Percentiles rank a stretch among this genome's conserved stretches.
These are phyloP conservation scores for Globisporangium middletonii DNA, from an alignment of 352 stramenopile species.

Conservation along the genomic window DNA sequence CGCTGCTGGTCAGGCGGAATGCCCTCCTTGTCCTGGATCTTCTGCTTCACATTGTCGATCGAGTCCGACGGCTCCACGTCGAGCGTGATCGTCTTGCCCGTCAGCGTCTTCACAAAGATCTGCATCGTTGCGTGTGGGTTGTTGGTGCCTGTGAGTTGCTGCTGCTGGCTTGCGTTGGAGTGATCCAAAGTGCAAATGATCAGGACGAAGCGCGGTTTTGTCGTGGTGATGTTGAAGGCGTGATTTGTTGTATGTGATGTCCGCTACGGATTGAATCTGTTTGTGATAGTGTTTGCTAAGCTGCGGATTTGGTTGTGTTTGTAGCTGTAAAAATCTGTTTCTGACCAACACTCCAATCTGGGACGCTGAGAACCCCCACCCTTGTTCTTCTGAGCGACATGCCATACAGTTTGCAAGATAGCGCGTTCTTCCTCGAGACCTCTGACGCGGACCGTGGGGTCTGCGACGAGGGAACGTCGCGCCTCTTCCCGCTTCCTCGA, in stretches of 20 bases:
- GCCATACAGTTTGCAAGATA: not conserved
- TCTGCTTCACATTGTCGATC: slow-evolving; percentile 96
- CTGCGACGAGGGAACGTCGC: not conserved
- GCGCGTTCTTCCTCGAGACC: not conserved
- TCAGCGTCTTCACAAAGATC: slow-evolving; percentile 93
- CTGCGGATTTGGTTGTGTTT: slow-evolving; percentile 1
- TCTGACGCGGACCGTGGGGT: slow-evolving; percentile 6
- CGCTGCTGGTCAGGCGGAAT: slow-evolving; percentile 91
- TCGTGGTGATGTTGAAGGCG: too few species aligned
- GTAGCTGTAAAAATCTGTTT: not conserved
- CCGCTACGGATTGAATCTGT: not conserved
- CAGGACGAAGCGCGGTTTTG: too few species aligned
- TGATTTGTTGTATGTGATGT: not conserved
- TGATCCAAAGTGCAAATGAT: too few species aligned
- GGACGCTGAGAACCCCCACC: not conserved
- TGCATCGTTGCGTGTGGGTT: slow-evolving; percentile 86
- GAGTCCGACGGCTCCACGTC: slow-evolving; percentile 91
- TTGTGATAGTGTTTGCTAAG: not conserved
- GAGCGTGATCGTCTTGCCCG: slow-evolving; percentile 89
- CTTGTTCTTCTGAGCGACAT: slow-evolving; percentile 11
- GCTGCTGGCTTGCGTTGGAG: too few species aligned
- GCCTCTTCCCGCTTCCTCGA: slow-evolving; percentile 3
- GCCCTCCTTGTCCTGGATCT: slow-evolving; percentile 90
- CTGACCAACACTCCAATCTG: slow-evolving; percentile 9
- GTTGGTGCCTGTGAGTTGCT: not conserved